These are phyloP conservation scores for Epithele typhae DNA, from an alignment of 768 basidiomycete species.

Conservation along the genomic window DNA sequence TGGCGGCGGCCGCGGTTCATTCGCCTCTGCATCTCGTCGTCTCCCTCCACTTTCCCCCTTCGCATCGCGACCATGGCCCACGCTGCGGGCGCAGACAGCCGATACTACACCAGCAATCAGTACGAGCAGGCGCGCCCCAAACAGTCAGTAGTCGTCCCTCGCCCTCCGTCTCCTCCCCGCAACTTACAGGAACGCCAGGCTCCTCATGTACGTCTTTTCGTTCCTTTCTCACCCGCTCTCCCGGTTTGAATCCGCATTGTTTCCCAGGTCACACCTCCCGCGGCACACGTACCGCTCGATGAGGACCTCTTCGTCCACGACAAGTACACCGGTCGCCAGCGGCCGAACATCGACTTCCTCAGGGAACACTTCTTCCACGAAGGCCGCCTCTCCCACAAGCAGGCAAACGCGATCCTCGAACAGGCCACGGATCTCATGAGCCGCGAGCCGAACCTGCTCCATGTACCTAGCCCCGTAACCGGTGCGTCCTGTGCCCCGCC, in stretches of 20 bases:
- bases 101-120: constrained; percentile 19
- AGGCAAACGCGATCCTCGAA: constrained; percentile 80
- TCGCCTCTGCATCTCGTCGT: too few relatives aligned
- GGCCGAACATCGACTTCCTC: constrained; percentile 75
- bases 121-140: constrained; percentile 16
- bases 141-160: constrained; percentile 13
- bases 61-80: neutral
- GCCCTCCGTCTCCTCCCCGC: constrained; percentile 18
- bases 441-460: constrained; percentile 80
- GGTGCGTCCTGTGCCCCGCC: constrained; percentile 46
- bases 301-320: constrained; percentile 27
- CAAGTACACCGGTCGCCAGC: constrained; percentile 46
- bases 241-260: neutral
- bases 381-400: constrained; percentile 76
- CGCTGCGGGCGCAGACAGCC: neutral
- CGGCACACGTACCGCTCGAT: constrained; percentile 17
- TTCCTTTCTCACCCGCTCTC: neutral
- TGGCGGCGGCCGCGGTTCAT: too few relatives aligned
- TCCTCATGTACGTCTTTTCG: constrained; percentile 29
- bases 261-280: constrained; percentile 20
- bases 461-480: constrained; percentile 86
- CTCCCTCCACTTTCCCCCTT: neutral
- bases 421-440: constrained; percentile 62
- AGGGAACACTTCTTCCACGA: constrained; percentile 89
- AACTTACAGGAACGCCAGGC: constrained; percentile 31